These are phyloP conservation scores for Acorus gramineus DNA, from an alignment of 106 monocot species.

Conservation along the genomic window DNA sequence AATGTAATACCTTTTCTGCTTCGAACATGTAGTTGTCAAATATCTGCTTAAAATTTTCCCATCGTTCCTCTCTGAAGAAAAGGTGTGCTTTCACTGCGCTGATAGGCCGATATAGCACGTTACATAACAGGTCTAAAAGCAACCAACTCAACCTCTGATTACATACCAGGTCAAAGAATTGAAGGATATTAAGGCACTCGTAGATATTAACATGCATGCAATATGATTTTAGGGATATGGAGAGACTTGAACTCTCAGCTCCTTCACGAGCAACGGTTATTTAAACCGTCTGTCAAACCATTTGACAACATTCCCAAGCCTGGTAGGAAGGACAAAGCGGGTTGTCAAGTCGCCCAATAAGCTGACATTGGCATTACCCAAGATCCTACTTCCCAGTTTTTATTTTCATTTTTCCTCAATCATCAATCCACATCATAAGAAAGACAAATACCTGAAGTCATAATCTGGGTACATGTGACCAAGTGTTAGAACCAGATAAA, in stretches of 20 bases:
- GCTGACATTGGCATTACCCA: conserved; percentile 97
- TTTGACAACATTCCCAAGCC: conserved; percentile 90
- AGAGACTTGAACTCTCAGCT: conserved; percentile 99
- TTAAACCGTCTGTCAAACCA: conserved; percentile 91
- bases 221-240: conserved; percentile 65
- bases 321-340: conserved; percentile 41
- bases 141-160: neutral
- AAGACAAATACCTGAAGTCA: conserved; percentile 81
- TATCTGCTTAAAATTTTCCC: conserved; percentile 72
- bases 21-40: conserved; percentile 89
- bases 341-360: conserved; percentile 78
- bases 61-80: conserved; percentile 86
- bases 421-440: neutral
- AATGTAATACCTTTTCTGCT: conserved; percentile 61
- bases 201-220: conserved; percentile 1
- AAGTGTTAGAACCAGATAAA: conserved; percentile 85
- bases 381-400: conserved; percentile 32
- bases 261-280: conserved; percentile 58
- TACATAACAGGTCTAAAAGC: conserved; percentile 13
- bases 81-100: conserved; percentile 83
- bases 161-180: neutral
- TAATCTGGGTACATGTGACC: conserved; percentile 96
- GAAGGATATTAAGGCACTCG: neutral
- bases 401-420: neutral
- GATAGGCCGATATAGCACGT: conserved; percentile 23